Evolutionary conservation across 768 basidiomycete genomes (phyloP), one percentile per base, ranked within the genome.

Genomic region (Lentinula sp.): DNA sequence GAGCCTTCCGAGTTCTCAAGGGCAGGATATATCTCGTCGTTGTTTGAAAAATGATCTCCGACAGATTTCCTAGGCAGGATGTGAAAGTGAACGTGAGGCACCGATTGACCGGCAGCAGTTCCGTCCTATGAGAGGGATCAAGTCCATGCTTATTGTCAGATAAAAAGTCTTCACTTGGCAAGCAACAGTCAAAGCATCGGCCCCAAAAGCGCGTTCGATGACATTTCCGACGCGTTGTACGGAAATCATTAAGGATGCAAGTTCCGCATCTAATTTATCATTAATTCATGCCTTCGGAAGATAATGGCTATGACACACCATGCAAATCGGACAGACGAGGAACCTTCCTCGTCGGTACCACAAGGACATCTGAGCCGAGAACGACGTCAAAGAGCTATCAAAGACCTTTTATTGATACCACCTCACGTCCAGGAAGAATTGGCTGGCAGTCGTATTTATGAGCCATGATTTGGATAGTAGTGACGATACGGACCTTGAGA

Each of bases 1-100:
- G 72, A 71, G 4, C 71, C 77, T 73, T 92, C 90, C 5, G 82
- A 77, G 1, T 72, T 72, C 70, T 96, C 94, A 13, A 98, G 71
- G 1, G 80, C 86, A 3, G 89, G 90, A 72, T 97, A 93, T 45
- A 93, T 72, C n/a, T 83, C 84, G 70, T 93, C 90, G 66, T 85
- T 88, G 58, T 74, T 75, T 18, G 83, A 77, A 69, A 91, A 93
- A 20, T 73, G 76, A 72, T 93, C 91, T 10, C 87, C 87, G 51
- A 76, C 77, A 36, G 80, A 75, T 68, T 86, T 86, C 2, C 96
- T 85, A 20, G 97, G 97, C 4, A 99, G 74, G 33, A 98, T 74
- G 70, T 99, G 97, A 66, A 97, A 89, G 73, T 99, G 97, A n/a
- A 98, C 93, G 69, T 98, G 97, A 1, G 92, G 86, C n/a, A 93